Conservation (phyloP, 2,329 filamentous ascomycete genomes). For the Calcarisporium arbuscula region DNA sequence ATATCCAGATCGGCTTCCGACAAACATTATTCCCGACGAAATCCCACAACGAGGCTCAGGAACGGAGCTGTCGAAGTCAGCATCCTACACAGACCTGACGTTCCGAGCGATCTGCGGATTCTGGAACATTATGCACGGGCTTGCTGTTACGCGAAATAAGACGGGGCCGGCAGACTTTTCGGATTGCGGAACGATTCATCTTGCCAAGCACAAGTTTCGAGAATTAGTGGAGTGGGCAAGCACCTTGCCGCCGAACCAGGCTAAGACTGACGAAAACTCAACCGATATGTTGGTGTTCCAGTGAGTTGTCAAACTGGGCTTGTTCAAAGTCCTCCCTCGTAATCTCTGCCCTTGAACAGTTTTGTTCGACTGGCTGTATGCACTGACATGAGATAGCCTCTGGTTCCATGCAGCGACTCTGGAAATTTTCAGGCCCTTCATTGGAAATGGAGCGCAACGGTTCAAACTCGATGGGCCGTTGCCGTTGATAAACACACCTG, state of each 20-base stretch:
- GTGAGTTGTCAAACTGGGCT: conserved; percentile 15
- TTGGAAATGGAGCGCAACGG: conserved; percentile 3
- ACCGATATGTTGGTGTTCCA: conserved; percentile 30
- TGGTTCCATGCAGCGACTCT: conserved; percentile 33
- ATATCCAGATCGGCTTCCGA: neutral
- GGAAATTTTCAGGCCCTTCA: conserved; percentile 25
- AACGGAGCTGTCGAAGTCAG: too few relatives aligned
- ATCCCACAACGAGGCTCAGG: neutral
- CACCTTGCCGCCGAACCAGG: conserved; percentile 19
- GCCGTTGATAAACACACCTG: conserved; percentile 20
- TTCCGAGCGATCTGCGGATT: conserved; percentile 30
- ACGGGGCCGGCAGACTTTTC: conserved; percentile 2
- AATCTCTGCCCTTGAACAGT: too few relatives aligned
- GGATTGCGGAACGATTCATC: conserved; percentile 13
- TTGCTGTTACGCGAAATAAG: conserved; percentile 15
- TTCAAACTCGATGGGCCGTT: conserved; percentile 24
- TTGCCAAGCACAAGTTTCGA: conserved; percentile 31
- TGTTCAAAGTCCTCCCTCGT: too few relatives aligned
- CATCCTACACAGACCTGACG: too few relatives aligned
- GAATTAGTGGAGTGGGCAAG: conserved; percentile 32
- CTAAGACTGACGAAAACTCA: conserved; percentile 18
- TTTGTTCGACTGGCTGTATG: too few relatives aligned
- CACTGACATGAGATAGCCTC: conserved; percentile 25
- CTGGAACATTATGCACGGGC: conserved; percentile 31
- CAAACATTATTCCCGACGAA: neutral